Evolutionary conservation across 768 basidiomycete species (phyloP).

Genomic region (Suillus tomentosus): DNA sequence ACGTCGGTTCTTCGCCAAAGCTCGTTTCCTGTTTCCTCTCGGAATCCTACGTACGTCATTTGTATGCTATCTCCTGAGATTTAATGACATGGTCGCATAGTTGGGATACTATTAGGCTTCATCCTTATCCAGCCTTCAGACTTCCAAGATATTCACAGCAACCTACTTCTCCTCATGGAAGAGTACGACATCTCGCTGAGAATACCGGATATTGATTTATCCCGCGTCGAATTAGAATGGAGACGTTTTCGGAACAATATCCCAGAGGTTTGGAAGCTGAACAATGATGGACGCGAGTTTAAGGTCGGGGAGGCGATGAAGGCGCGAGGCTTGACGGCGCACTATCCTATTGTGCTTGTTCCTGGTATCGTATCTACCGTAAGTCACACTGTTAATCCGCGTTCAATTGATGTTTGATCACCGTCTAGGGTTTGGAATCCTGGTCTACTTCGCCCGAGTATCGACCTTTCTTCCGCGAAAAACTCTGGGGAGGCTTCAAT

Average conservation of each 20-base stretch:
- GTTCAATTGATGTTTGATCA: not conserved
- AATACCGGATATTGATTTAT: conserved; percentile 65
- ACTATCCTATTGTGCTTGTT: conserved; percentile 82
- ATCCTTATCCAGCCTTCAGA: conserved; percentile 66
- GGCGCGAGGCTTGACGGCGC: conserved; percentile 62
- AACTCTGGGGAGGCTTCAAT: conserved; percentile 75
- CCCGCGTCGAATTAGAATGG: conserved; percentile 75
- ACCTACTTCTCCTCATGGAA: conserved; percentile 65
- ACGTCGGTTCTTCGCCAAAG: conserved; percentile 27
- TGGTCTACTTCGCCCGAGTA: conserved; percentile 91
- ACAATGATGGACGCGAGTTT: conserved; percentile 79
- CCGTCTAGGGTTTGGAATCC: conserved; percentile 73
- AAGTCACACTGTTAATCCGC: conserved; percentile 23
- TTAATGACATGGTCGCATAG: conserved; percentile 36
- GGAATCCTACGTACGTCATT: conserved; percentile 59
- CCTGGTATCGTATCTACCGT: conserved; percentile 91
- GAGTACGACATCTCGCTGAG: conserved; percentile 69
- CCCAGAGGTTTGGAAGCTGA: conserved; percentile 82
- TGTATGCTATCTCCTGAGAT: conserved; percentile 4
- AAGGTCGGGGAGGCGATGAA: conserved; percentile 71
- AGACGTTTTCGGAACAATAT: conserved; percentile 63
- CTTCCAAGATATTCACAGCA: conserved; percentile 68
- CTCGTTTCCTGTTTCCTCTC: conserved; percentile 67
- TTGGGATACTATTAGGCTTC: conserved; percentile 66
- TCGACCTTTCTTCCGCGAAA: conserved; percentile 89